A percentile compares a stretch with the other conserved stretches of the same genome.
Evolutionary conservation across 2,329 filamentous ascomycete species (phyloP).

Genomic region (Escovopsis weberi): DNA sequence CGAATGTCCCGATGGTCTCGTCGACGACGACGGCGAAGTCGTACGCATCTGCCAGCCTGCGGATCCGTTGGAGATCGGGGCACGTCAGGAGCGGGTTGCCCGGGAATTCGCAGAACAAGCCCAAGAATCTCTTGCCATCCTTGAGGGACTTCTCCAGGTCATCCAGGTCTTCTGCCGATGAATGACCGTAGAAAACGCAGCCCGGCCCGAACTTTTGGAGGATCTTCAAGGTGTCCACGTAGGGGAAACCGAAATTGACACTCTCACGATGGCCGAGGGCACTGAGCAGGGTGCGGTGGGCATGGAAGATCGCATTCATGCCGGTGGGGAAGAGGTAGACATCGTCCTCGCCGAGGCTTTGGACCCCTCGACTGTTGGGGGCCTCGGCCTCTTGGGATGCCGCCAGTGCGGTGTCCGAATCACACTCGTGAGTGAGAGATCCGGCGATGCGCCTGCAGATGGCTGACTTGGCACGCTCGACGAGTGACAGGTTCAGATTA

Average conservation of each 20-base stretch:
- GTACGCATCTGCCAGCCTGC: constrained; percentile 62
- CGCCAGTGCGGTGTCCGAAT: constrained; percentile 21
- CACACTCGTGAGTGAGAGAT: constrained; percentile 58
- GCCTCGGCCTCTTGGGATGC: constrained; percentile 7
- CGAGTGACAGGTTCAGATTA: constrained; percentile 69
- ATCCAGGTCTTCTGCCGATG: constrained; percentile 63
- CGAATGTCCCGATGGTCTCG: constrained; percentile 92
- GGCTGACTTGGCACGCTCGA: constrained; percentile 70
- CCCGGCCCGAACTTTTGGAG: constrained; percentile 89
- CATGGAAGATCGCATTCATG: constrained; percentile 91
- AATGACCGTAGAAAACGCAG: constrained; percentile 74
- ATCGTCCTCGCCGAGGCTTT: constrained; percentile 65
- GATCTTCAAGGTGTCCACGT: constrained; percentile 92
- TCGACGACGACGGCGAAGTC: constrained; percentile 86
- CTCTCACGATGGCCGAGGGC: constrained; percentile 54
- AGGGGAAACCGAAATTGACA: constrained; percentile 92
- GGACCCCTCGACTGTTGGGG: constrained; percentile 39
- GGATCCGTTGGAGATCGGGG: constrained; percentile 73
- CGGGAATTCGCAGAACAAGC: constrained; percentile 88
- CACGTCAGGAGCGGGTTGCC: constrained; percentile 80
- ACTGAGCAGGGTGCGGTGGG: constrained; percentile 59
- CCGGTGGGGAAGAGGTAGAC: constrained; percentile 80
- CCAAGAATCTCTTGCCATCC: constrained; percentile 61
- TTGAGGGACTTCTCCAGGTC: constrained; percentile 61
- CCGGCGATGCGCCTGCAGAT: constrained; percentile 81